Base-by-base conservation (phyloP, 1,139 yeast genomes). In the Suhomyces wounanorum region DNA sequence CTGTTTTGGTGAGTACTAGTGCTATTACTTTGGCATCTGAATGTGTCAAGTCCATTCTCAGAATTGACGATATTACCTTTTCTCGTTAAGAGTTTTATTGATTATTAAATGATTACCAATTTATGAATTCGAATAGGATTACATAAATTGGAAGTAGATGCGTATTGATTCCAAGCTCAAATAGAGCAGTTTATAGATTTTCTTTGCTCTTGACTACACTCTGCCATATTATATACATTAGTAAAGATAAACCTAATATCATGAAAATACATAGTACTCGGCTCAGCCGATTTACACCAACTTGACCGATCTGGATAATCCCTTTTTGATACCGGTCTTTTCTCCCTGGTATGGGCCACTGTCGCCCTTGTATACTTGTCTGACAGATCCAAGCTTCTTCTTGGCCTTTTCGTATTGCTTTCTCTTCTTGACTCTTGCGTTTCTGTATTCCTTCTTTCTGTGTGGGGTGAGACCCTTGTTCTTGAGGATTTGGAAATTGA, bases 401-500 rank as follows among this genome's bases (percentile, higher is more conserved):
- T 91, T 85, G 39, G 99, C 99, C 67, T 83, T 81, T 57, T 90
- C 98, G 75, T 89, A 94, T 83, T 90, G 90, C 84, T 85, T 89
- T 80, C 98, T 87, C 96, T 94, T 94, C 79, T 94, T 94, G 65
- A 94, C 98, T 73, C 99, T 87, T 40, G 98, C 83, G 68, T 94
- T 95, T 73, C 98, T 82, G 77, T 88, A 85, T 60, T 90, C 97
- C 79, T 94, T 94, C 77, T 88, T 88, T 67, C 96, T 82, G 69
- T 87, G 87, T 23, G 96, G 92, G 1, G 97, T 90, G 58, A 94
- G 84, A 65, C 99, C 99, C 76, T 89, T 91, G 71, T 92, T 92
- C 79, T 91, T 91, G 73, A 89, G 79, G 57, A 92, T 92, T 73
- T 92, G 98, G 73, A 85, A 94, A 67, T 88, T 91, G 66, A 94